Base-by-base conservation (phyloP, 768 basidiomycete genomes). In the Boletellus sp. region DNA sequence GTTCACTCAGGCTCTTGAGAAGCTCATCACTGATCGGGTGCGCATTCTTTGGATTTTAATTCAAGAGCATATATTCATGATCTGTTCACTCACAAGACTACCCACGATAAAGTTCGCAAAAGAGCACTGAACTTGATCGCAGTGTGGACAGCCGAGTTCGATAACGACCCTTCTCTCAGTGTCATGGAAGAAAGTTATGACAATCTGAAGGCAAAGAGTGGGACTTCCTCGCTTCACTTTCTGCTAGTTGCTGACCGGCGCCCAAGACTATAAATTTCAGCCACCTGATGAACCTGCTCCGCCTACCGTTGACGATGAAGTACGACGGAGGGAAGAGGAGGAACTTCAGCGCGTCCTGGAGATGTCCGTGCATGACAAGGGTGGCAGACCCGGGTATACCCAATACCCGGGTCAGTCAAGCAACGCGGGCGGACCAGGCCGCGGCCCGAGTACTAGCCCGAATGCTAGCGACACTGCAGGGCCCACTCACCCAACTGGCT, bases 161-260 rank as follows among this genome's bases (percentile, higher is more conserved):
- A 87, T 65, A 78, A 78, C 11, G 87, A 95, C 59, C 68, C 84
- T 10, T 78, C 85, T 12, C 76, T 97, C 4, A 90, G 92, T 11
- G 73, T 98, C 28, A 94, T 98, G 87, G 85, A 87, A 57, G 92
- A 96, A 54, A 86, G 90, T 46, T 93, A 90, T 60, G 84, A 87
- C 55, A 76, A 70, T 48, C 72, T 99, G 36, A 87, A 87, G 69
- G 74, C 81, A 3, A 96, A 94, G 74, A 87, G 95, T 94, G 56
- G 58, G 74, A 3, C 59, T 36, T 17, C 1, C 15, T 51, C 17
- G 6, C 22, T 45, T 6, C 7, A 16, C 26, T 22, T 28, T 17
- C 23, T 19, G 8, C 37, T 24, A 16, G 34, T 34, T 10, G 57
- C 62, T 60, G 62, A 65, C 7, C 2, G 16, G 6, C 43, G 33